Percentiles rank a stretch among this genome's conserved stretches.
Conservation (phyloP, 2,329 filamentous ascomycete species). For the Drechslerella dactyloides region DNA sequence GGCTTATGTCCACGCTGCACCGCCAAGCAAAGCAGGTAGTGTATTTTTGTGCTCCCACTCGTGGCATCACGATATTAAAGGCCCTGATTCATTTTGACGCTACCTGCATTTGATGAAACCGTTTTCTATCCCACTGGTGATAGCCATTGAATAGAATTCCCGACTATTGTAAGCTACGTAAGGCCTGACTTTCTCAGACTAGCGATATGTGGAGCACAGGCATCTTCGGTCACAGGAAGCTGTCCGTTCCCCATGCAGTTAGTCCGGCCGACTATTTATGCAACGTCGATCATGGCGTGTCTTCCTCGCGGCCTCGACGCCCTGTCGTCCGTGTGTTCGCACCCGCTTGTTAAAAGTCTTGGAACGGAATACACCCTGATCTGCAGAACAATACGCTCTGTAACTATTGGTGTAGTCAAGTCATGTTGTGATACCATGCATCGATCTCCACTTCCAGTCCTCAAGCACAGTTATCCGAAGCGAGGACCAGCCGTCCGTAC, state of each 20-base stretch:
- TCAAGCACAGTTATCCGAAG: background rate
- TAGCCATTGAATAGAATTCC: background rate
- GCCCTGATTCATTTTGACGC: background rate
- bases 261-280: constrained; percentile 22
- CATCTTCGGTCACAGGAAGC: background rate
- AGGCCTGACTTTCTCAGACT: no score
- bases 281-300: constrained; percentile 50
- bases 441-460: background rate
- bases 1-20: constrained; percentile 10
- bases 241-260: background rate
- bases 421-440: background rate
- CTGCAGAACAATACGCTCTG: background rate
- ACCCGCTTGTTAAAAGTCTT: constrained; percentile 16
- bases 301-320: constrained; percentile 1
- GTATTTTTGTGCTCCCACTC: no score
- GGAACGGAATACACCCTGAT: background rate
- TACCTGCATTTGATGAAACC: background rate
- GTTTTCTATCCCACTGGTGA: background rate
- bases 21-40: no score
- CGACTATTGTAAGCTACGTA: no score
- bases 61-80: background rate
- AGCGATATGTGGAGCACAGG: background rate
- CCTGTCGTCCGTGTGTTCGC: constrained; percentile 33
- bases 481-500: background rate
- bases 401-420: background rate